A percentile compares a stretch with the other conserved stretches of the same genome.
Conservation (phyloP, 2,329 filamentous ascomycete species). For the Penicillium crustosum region DNA sequence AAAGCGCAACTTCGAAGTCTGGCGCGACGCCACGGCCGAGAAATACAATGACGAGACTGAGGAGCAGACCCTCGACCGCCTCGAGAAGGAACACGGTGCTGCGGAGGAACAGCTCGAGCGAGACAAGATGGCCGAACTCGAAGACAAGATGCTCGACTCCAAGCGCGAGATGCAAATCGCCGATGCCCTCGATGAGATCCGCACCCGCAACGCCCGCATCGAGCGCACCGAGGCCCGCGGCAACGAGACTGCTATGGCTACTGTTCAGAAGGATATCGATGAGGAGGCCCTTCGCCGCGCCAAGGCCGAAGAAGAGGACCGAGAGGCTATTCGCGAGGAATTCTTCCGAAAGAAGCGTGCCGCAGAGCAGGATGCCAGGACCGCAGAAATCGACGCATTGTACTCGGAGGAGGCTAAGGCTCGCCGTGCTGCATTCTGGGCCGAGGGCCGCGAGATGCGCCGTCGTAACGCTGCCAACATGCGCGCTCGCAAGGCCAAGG, state of each 20-base stretch:
- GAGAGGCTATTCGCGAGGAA: background rate
- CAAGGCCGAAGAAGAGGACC: conserved; percentile 63
- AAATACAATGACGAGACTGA: conserved; percentile 68
- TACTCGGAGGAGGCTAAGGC: too few relatives aligned
- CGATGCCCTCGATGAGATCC: conserved; percentile 91
- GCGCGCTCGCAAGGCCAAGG: too few relatives aligned
- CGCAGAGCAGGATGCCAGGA: too few relatives aligned
- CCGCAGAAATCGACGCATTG: too few relatives aligned
- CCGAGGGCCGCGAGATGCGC: too few relatives aligned
- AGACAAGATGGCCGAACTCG: conserved; percentile 92
- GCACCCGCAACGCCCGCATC: conserved; percentile 83
- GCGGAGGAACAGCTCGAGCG: conserved; percentile 67
- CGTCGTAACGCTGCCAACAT: too few relatives aligned
- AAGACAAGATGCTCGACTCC: conserved; percentile 89
- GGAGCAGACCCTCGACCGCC: conserved; percentile 78
- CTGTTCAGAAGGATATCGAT: conserved; percentile 48
- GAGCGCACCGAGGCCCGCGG: conserved; percentile 72
- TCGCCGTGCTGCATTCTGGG: too few relatives aligned
- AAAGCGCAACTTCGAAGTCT: conserved; percentile 90
- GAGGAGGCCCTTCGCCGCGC: background rate
- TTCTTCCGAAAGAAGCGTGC: background rate
- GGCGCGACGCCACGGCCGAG: conserved; percentile 67
- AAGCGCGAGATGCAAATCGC: conserved; percentile 96
- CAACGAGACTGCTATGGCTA: conserved; percentile 55
- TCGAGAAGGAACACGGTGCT: conserved; percentile 72